Evolutionary conservation across 441 rosid species (phyloP).

Genomic region (Arabidopsis lyrata): DNA sequence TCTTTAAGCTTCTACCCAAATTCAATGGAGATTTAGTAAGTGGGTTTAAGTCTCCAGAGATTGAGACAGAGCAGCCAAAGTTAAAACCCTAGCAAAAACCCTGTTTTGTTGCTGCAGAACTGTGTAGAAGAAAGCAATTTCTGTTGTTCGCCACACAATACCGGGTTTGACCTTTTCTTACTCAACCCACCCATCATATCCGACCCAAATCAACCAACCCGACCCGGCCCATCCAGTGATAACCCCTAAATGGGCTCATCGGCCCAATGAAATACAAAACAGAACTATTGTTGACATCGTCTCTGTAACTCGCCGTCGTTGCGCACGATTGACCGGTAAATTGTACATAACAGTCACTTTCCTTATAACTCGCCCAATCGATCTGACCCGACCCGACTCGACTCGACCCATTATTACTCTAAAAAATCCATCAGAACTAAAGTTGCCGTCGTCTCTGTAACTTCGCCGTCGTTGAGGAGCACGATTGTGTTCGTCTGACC

Average conservation of each 20-base stretch:
- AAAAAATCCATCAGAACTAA: too few relatives aligned
- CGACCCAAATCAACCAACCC: neutral
- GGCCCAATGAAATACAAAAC: conserved; percentile 12
- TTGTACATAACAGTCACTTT: neutral
- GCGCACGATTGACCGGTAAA: neutral
- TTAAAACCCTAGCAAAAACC: conserved; percentile 48
- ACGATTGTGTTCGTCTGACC: neutral
- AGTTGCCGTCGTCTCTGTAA: too few relatives aligned
- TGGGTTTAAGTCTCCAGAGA: neutral
- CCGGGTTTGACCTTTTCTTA: conserved; percentile 35
- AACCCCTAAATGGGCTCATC: neutral
- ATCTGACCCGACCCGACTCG: too few relatives aligned
- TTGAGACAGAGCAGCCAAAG: conserved; percentile 32
- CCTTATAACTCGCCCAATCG: too few relatives aligned
- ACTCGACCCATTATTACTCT: too few relatives aligned
- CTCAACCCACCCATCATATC: neutral
- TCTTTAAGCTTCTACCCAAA: neutral
- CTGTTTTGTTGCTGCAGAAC: conserved; percentile 37
- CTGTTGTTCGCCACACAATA: conserved; percentile 38
- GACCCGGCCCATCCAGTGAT: neutral
- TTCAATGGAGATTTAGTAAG: neutral
- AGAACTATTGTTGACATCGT: neutral
- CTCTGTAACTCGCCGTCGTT: neutral
- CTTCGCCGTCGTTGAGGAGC: too few relatives aligned
- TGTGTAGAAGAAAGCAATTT: conserved; percentile 39